Evolutionary conservation across 176 grass and related monocot species (phyloP), one percentile per base, ranked within the genome.

Genomic region (Tuctoria greenei): DNA sequence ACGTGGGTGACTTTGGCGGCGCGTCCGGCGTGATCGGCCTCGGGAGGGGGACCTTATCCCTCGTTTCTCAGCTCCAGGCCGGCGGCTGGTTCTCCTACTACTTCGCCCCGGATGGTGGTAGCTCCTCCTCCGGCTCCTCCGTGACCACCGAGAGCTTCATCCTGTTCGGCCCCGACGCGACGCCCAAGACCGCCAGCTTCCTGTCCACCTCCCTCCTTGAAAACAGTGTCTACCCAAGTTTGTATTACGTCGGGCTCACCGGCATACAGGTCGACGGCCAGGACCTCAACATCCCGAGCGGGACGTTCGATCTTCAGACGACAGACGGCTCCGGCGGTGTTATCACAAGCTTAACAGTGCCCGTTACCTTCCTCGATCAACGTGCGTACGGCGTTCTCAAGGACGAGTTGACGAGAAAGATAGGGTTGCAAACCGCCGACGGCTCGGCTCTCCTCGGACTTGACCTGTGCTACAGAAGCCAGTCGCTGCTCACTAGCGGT

Each of bases 271-370:
- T 69, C 67, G 67, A 69, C 43, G 67, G 67, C 14, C 9, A 49
- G 43, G 67, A 69, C 43, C 43, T 69, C 5, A 12, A 14, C 43
- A 49, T 69, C 42, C 67, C 43, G 1, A 25, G 1, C 1, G 67
- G 67, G 7, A 69, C 64, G 15, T 71, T 78, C 64, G 49, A 65
- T 8, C 45, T 84, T 20, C 8, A 10, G 1, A 7, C 8, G 8
- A n/a, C 28, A 28, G 23, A 84, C 35, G 81, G 81, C 12, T 69
- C 73, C 37, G 81, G 81, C 54, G 81, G 81, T 8, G 81, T 78
- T 18, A 15, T 71, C 55, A 7, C 79, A 2, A 70, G 65, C 60
- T 71, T 74, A n/a, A 23, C 65, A 20, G 21, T 67, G 16, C 82
- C 82, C 0, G 13, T 70, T 16, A 84, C 82, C 18, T 84, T 38